Evolutionary conservation across 2,329 filamentous ascomycete genomes (phyloP).

Genomic region (Teratosphaeriaceae sp.): DNA sequence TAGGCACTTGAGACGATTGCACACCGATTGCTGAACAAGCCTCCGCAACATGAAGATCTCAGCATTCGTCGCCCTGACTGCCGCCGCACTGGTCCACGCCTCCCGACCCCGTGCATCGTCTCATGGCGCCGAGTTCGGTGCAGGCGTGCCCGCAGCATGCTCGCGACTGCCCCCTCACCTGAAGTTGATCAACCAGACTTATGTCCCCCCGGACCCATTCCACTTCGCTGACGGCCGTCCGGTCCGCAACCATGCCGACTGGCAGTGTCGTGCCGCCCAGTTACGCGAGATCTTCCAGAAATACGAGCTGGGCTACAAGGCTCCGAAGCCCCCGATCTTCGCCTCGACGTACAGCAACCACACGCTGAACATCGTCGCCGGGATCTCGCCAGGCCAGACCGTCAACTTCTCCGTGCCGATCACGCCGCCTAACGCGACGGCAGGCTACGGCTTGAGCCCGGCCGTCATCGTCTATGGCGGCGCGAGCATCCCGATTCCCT

Average conservation of each 20-base stretch:
- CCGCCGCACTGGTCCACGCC: background rate
- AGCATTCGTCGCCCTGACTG: background rate
- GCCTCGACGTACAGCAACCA: conserved; percentile 4
- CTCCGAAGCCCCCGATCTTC: conserved; percentile 5
- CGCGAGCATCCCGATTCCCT: conserved; percentile 6
- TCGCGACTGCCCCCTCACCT: background rate
- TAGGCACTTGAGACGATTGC: too few species aligned
- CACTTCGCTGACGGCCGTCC: conserved; percentile 2
- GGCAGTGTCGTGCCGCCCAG: conserved; percentile 1
- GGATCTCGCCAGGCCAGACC: conserved; percentile 1
- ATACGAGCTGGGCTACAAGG: conserved; percentile 7
- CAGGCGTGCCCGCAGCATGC: background rate
- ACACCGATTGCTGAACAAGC: too few species aligned
- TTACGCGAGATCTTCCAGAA: conserved; percentile 3
- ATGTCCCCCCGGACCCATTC: conserved; percentile 3
- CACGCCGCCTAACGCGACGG: background rate
- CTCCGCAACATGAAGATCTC: background rate
- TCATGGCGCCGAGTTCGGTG: conserved; percentile 1
- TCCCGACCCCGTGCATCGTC: background rate
- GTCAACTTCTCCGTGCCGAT: conserved; percentile 6
- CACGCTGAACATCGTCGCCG: conserved; percentile 4
- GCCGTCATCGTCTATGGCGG: conserved; percentile 7
- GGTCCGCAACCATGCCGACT: background rate
- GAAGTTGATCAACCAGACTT: conserved; percentile 6
- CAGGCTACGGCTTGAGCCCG: background rate